Conservation (phyloP, 2,329 filamentous ascomycete genomes). For the Myriosclerotinia duriaeana region DNA sequence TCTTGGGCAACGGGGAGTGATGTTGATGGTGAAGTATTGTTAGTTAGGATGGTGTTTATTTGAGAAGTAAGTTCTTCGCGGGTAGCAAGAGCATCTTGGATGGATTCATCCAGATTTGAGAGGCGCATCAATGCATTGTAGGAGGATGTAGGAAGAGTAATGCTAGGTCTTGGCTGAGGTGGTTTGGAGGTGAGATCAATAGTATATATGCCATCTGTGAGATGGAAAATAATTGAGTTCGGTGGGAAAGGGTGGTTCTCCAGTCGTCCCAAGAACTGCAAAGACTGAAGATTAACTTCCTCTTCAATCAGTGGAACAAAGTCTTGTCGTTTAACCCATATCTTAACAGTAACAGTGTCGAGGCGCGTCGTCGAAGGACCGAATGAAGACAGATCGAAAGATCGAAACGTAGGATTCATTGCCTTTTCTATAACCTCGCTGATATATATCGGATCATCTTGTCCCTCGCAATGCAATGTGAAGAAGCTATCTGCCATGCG, state of each 20-base stretch:
- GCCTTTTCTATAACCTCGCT: constrained; percentile 77
- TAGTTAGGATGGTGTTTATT: constrained; percentile 61
- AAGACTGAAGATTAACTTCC: constrained; percentile 62
- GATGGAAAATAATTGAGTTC: constrained; percentile 83
- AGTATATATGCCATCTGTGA: constrained; percentile 83
- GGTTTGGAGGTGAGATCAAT: constrained; percentile 59
- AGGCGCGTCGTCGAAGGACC: constrained; percentile 64
- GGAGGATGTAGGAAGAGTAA: constrained; percentile 64
- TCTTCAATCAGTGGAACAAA: constrained; percentile 71
- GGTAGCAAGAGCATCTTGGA: constrained; percentile 83
- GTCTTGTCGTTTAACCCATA: constrained; percentile 67
- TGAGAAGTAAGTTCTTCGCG: constrained; percentile 73
- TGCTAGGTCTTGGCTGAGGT: constrained; percentile 51
- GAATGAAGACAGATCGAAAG: constrained; percentile 71
- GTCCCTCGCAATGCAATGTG: constrained; percentile 68
- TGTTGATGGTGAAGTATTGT: constrained; percentile 43
- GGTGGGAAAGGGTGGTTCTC: constrained; percentile 69
- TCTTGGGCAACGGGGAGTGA: constrained; percentile 52
- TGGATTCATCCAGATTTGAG: constrained; percentile 83
- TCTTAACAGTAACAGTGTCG: constrained; percentile 62
- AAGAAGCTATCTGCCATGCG: constrained; percentile 87
- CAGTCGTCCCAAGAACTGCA: constrained; percentile 78
- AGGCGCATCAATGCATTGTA: constrained; percentile 88
- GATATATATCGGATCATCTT: constrained; percentile 78
- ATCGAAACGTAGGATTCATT: constrained; percentile 89